Conservation (phyloP, 2,329 filamentous ascomycete species). For the Diaporthe vaccinii region DNA sequence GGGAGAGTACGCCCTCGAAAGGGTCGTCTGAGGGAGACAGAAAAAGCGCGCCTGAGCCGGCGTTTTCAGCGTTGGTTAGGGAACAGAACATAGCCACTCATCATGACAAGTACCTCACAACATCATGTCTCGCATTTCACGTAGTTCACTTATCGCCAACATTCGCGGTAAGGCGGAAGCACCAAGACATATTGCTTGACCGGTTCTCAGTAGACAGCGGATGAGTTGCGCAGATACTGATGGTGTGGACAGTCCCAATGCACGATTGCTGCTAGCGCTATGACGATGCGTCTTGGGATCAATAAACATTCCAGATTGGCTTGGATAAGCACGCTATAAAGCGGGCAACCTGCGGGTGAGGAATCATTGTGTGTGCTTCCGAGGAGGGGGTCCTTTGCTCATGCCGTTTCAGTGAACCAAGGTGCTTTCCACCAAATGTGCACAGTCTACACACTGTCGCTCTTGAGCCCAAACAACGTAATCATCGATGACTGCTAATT, state of each 20-base stretch:
- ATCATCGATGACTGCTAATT: not conserved
- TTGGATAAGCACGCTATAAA: not conserved
- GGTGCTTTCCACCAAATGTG: no score
- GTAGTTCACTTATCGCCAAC: not conserved
- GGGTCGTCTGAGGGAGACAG: not conserved
- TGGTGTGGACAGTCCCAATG: not conserved
- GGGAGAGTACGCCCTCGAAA: not conserved
- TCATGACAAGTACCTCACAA: not conserved
- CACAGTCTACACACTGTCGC: not conserved
- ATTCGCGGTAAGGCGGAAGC: not conserved
- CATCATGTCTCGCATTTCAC: not conserved
- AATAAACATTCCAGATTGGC: not conserved
- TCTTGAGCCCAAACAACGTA: not conserved
- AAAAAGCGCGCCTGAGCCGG: not conserved
- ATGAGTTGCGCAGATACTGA: not conserved
- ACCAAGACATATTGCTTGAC: not conserved
- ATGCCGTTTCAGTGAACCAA: no score
- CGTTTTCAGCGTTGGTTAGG: no score
- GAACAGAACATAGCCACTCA: not conserved
- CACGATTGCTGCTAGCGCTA: not conserved
- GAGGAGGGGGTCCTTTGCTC: no score
- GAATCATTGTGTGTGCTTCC: not conserved
- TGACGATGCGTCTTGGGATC: not conserved
- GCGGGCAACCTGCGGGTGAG: not conserved
- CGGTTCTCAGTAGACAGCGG: not conserved